Conservation (phyloP, 257 asterid genomes). For the Nicotiana paniculata region DNA sequence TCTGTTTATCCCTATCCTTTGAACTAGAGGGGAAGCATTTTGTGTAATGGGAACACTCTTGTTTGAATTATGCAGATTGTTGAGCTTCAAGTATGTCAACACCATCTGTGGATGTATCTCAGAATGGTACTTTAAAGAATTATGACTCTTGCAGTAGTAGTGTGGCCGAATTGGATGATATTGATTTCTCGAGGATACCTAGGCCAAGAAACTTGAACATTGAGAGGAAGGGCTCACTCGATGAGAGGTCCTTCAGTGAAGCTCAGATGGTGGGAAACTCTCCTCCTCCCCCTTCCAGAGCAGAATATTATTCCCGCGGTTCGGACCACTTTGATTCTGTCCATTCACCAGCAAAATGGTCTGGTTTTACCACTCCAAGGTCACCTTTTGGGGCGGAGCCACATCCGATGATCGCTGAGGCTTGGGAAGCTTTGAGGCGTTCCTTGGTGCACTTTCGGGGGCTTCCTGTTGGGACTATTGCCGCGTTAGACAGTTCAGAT, state of each 20-base stretch:
- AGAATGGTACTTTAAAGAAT: slow-evolving; percentile 30
- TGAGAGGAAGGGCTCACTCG: slow-evolving; percentile 56
- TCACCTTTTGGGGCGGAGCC: slow-evolving; percentile 29
- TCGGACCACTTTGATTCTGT: slow-evolving; percentile 36
- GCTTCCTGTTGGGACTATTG: slow-evolving; percentile 14
- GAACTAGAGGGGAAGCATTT: too few relatives aligned
- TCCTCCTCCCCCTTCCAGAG: slow-evolving; percentile 45
- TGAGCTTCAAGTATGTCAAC: slow-evolving; percentile 32
- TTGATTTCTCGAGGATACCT: slow-evolving; percentile 43
- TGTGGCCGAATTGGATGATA: slow-evolving; percentile 39
- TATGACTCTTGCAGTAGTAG: slow-evolving; percentile 26
- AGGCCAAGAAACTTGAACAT: slow-evolving; percentile 41
- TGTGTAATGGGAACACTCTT: too few relatives aligned
- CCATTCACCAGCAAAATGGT: slow-evolving; percentile 43
- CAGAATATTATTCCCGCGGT: slow-evolving; percentile 34
- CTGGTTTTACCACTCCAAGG: slow-evolving; percentile 53
- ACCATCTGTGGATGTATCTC: slow-evolving; percentile 23
- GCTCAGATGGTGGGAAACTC: slow-evolving; percentile 29
- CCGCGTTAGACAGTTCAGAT: neutral
- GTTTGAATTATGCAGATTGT: neutral
- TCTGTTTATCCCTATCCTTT: too few relatives aligned
- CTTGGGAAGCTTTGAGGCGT: slow-evolving; percentile 11
- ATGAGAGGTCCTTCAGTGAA: slow-evolving; percentile 52
- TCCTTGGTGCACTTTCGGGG: slow-evolving; percentile 6
- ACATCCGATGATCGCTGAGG: slow-evolving; percentile 8